Evolutionary conservation across 495 filamentous ascomycete genomes (phyloP).

Genomic region (Ramalina peruviana): DNA sequence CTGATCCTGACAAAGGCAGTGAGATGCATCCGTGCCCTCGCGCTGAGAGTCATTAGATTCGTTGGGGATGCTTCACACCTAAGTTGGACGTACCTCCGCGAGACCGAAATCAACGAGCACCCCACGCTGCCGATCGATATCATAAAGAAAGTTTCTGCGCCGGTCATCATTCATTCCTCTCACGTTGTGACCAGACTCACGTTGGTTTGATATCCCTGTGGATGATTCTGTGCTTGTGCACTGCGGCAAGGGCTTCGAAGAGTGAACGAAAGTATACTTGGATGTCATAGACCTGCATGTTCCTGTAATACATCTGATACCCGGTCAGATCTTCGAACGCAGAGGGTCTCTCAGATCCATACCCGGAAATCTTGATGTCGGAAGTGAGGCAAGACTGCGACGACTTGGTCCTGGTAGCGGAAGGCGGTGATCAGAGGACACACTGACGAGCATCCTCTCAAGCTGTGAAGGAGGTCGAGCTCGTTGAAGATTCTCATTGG

Average conservation of each 20-base stretch:
- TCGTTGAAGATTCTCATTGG: slow-evolving; percentile 91
- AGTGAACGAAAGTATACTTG: slow-evolving; percentile 78
- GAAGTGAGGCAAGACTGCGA: slow-evolving; percentile 90
- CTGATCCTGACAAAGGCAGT: slow-evolving; percentile 52
- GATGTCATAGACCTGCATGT: slow-evolving; percentile 74
- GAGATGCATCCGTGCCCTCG: slow-evolving; percentile 57
- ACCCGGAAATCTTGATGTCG: slow-evolving; percentile 84
- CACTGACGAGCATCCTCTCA: slow-evolving; percentile 66
- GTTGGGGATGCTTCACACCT: background rate
- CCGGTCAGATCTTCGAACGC: background rate
- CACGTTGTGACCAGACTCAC: slow-evolving; percentile 19
- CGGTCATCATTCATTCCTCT: background rate
- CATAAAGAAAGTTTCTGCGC: slow-evolving; percentile 84
- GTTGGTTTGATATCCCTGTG: slow-evolving; percentile 99
- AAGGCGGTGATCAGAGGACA: slow-evolving; percentile 96
- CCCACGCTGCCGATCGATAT: slow-evolving; percentile 61
- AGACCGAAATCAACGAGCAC: slow-evolving; percentile 95
- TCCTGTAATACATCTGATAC: slow-evolving; percentile 62
- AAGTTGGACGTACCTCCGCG: slow-evolving; percentile 42
- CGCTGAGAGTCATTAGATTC: slow-evolving; percentile 19
- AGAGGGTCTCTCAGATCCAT: background rate
- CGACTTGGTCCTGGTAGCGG: slow-evolving; percentile 82
- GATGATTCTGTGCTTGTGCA: slow-evolving; percentile 71
- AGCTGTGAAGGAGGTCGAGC: slow-evolving; percentile 85
- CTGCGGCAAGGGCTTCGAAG: slow-evolving; percentile 68